Evolutionary conservation across 371 early-diverging fungal species (phyloP), one percentile per base, ranked within the genome.

Genomic region (Actinomortierella ambigua): DNA sequence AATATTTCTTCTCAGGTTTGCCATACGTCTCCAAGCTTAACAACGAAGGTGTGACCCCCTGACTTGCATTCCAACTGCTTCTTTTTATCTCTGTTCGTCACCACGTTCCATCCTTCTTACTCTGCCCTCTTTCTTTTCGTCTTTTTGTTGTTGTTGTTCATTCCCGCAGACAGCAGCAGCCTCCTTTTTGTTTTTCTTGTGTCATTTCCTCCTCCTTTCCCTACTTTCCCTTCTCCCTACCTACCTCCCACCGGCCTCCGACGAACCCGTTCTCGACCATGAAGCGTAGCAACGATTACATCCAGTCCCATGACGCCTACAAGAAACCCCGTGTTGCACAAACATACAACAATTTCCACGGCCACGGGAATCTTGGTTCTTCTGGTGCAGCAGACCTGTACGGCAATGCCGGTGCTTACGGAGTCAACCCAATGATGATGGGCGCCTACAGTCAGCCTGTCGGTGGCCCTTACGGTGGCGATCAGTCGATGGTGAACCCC

Each of bases 211-310:
- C 43, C 17, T 39, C 22, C 42, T 34, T 18, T 43, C 50, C 39
- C 3, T 8, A 29, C 5, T 55, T 22, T 43, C 40, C 41, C 20
- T 24, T 39, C 22, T 40, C 9, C 18, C 40, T 22, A 28, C 27
- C 29, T 13, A 23, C 24, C 3, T 34, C 43, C 50, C 50, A 3
- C n/a, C 53, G 39, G 39, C 62, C 26, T 40, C 17, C 34, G 40
- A 53, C 27, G 18, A n/a, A 39, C 34, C 56, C 20, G 22, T 23
- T 23, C 20, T 34, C 7, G 15, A 15, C 22, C 20, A 69, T 69
- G 70, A 69, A 69, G 61, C 60, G 70, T 61, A 61, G 61, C 52
- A 64, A 69, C 70, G 70, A 69, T 46, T 64, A 69, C 50, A 58
- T 58, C 34, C 70, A 69, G 57, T 57, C 54, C 20, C 60, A 64